Conservation (phyloP, 2,329 filamentous ascomycete species). For the Calonectria honghensis region DNA sequence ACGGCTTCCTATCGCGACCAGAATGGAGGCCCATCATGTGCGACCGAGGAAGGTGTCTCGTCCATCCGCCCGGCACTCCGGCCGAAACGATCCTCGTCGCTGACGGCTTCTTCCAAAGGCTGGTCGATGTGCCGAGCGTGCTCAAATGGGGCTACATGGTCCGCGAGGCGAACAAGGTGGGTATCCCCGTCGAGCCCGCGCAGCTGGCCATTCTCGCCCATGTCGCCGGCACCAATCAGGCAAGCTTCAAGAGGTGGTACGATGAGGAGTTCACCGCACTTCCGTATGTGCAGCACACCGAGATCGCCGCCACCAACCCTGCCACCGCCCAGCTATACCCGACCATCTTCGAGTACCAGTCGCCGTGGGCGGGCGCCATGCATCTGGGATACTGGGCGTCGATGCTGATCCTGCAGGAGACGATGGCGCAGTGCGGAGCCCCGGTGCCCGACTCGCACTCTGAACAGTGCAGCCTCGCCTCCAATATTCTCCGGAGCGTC, state of each 20-base stretch:
- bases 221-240: slow-evolving; percentile 54
- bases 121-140: slow-evolving; percentile 60
- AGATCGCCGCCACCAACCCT: slow-evolving; percentile 56
- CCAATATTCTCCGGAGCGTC: slow-evolving; percentile 61
- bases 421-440: slow-evolving; percentile 58
- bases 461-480: slow-evolving; percentile 54
- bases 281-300: slow-evolving; percentile 50
- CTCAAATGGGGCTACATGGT: slow-evolving; percentile 58
- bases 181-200: slow-evolving; percentile 55
- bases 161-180: slow-evolving; percentile 56
- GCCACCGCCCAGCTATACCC: slow-evolving; percentile 56
- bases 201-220: slow-evolving; percentile 56
- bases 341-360: slow-evolving; percentile 57
- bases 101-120: slow-evolving; percentile 59
- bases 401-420: slow-evolving; percentile 63
- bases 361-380: slow-evolving; percentile 60
- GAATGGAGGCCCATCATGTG: slow-evolving; percentile 61
- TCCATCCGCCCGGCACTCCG: slow-evolving; percentile 51
- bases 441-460: slow-evolving; percentile 51
- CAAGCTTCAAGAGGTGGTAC: slow-evolving; percentile 60
- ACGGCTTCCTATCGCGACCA: slow-evolving; percentile 61
- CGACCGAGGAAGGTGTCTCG: slow-evolving; percentile 52
- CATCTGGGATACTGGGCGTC: slow-evolving; percentile 62
- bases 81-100: slow-evolving; percentile 52
- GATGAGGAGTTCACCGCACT: slow-evolving; percentile 51